A percentile compares a stretch with the other conserved stretches of the same genome.
Evolutionary conservation across 1,284 basidiomycete genomes (phyloP).

Genomic region (Cutaneotrichosporon spelunceum): DNA sequence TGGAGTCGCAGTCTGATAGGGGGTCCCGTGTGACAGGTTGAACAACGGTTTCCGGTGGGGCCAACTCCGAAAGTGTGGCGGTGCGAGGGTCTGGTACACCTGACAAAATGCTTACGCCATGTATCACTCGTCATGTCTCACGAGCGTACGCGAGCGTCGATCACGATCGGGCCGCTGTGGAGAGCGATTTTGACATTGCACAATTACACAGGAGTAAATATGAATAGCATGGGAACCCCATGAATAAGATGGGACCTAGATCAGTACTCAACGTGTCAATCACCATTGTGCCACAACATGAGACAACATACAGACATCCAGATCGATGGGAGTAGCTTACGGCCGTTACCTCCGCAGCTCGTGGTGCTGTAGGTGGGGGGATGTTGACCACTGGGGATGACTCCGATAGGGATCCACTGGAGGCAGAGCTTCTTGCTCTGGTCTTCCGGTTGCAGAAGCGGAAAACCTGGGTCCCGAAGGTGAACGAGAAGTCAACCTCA

Average conservation of each 20-base stretch:
- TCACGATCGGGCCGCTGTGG: not conserved
- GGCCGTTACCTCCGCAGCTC: not conserved
- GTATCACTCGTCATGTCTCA: not conserved
- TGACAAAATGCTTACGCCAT: not conserved
- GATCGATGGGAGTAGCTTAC: not conserved
- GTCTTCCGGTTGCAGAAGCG: not conserved
- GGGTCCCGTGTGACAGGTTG: not conserved
- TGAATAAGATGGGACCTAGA: not conserved
- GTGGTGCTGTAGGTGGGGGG: not conserved
- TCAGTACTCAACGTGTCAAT: not conserved
- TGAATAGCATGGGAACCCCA: not conserved
- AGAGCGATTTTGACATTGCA: not conserved
- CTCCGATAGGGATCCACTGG: not conserved
- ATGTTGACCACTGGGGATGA: not conserved
- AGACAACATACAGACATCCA: not conserved
- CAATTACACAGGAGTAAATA: not conserved
- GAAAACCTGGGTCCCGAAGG: not conserved
- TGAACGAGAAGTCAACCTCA: not conserved
- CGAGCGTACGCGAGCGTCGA: not conserved
- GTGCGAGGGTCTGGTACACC: not conserved
- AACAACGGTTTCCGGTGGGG: not conserved
- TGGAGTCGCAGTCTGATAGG: not conserved
- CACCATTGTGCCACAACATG: not conserved
- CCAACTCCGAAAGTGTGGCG: not conserved
- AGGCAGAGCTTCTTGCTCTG: not conserved